Evolutionary conservation across 257 asterid genomes (phyloP), one percentile per base, ranked within the genome.

Genomic region (Nicotiana tabacum): DNA sequence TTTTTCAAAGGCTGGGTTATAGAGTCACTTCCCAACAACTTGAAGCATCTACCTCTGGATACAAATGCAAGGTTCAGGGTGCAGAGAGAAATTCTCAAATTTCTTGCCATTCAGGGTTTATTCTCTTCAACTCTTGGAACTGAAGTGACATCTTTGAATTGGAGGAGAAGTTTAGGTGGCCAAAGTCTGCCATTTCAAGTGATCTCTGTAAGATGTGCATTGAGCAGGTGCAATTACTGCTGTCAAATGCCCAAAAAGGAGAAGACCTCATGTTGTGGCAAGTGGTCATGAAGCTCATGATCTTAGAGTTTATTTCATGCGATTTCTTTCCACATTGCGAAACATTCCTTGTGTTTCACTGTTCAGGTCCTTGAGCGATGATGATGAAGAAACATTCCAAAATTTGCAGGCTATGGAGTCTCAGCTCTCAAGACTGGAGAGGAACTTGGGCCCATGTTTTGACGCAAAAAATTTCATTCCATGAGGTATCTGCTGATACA

Each of bases 71-170:
- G 66, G 83, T 90, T 91, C 85, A 93, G 87, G 55, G 92, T 91
- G 84, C 98, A 93, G 85, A 94, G 91, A 85, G 98, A 94, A 88
- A 90, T 91, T 83, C 32, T 96, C 89, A 94, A 93, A 87, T 96
- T 96, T 89, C 87, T 94, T 83, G 96, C 98, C 24, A 97, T 94
- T 74, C 99, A 96, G 88, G 98, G 98, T 80, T 89, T 96, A 65
- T 96, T 96, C 88, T 87, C 93, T 48, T 94, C 98, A 62, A 90
- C 98, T 83, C 93, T 94, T 81, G 98, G 99, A 80, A 89, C 98
- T 80, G 99, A 94, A 89, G 95, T 96, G 77, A 96, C 99, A 48
- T 94, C 99, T 39, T 96, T 96, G 99, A 96, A 82, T 88, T 96
- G 84, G 90, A 93, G 82, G 99, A 96, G 60, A 96, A 88, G 84